Evolutionary conservation across 1,139 yeast genomes (phyloP).

Genomic region (Suhomyces chickasaworum): DNA sequence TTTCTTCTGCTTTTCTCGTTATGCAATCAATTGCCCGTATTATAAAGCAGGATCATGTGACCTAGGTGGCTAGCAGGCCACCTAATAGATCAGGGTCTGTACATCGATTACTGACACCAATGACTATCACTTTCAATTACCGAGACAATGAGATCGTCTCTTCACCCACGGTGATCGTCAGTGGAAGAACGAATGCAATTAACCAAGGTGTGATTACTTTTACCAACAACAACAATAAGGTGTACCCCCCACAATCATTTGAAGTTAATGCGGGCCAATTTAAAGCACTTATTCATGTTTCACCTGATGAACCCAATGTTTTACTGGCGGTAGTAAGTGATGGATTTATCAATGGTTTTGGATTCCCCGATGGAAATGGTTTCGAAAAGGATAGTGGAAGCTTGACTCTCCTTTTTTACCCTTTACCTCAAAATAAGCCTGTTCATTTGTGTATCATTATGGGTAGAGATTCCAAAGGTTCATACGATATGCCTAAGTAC

Average conservation of each 20-base stretch:
- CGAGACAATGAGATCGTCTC: constrained; percentile 41
- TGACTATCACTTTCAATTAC: constrained; percentile 31
- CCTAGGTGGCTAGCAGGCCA: background rate
- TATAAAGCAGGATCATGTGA: background rate
- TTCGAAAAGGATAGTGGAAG: constrained; percentile 28
- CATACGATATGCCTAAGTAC: constrained; percentile 71
- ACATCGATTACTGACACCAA: background rate
- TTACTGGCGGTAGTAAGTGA: constrained; percentile 34
- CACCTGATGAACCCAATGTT: constrained; percentile 58
- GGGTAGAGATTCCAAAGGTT: constrained; percentile 74
- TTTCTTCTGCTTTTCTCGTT: too few species aligned
- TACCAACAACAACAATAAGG: constrained; percentile 42
- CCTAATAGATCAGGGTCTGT: too few species aligned
- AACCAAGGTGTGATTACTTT: constrained; percentile 34
- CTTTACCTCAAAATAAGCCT: constrained; percentile 71
- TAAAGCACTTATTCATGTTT: constrained; percentile 72
- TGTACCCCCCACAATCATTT: constrained; percentile 69
- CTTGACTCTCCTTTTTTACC: constrained; percentile 52
- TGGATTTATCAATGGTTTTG: constrained; percentile 30
- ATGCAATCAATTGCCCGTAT: background rate
- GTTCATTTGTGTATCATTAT: constrained; percentile 76
- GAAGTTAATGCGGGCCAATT: constrained; percentile 73
- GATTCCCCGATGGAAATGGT: constrained; percentile 30
- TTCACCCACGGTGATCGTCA: constrained; percentile 43
- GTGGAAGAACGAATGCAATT: constrained; percentile 31